These are phyloP conservation scores for Parastagonospora nodorum DNA, from an alignment of 2,329 filamentous ascomycete species.

Conservation along the genomic window DNA sequence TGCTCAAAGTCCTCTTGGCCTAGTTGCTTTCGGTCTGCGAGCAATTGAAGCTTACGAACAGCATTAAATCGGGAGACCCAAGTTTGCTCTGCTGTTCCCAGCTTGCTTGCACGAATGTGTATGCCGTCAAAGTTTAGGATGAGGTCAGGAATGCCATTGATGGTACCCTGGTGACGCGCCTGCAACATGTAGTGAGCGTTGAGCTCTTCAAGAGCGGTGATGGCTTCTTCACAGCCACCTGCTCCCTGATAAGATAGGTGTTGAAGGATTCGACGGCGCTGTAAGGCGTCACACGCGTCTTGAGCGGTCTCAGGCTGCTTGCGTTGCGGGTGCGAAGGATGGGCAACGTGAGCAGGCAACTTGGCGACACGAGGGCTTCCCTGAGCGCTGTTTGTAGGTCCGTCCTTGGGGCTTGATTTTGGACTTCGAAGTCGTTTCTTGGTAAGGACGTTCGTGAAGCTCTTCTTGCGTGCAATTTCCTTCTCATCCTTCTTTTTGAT, in stretches of 20 bases:
- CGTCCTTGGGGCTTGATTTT: background rate
- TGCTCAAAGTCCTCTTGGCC: slow-evolving; percentile 11
- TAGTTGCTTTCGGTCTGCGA: slow-evolving; percentile 5
- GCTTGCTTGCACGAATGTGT: slow-evolving; percentile 1
- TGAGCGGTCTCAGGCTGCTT: slow-evolving; percentile 1
- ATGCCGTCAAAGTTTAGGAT: slow-evolving; percentile 5
- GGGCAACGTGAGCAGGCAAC: background rate
- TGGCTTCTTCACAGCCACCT: slow-evolving; percentile 6
- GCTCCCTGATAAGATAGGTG: slow-evolving; percentile 4
- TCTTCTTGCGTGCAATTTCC: background rate
- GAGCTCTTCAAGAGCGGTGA: slow-evolving; percentile 5
- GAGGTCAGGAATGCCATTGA: background rate
- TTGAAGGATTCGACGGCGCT: slow-evolving; percentile 4
- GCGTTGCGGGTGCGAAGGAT: background rate
- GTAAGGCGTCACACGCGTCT: slow-evolving; percentile 2
- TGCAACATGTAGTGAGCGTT: slow-evolving; percentile 4
- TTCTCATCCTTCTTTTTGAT: slow-evolving; percentile 2
- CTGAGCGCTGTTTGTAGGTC: background rate
- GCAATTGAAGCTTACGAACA: background rate
- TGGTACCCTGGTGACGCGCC: background rate
- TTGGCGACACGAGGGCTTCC: background rate
- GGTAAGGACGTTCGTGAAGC: background rate
- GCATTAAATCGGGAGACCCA: slow-evolving; percentile 15
- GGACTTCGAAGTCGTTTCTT: background rate
- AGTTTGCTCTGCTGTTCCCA: slow-evolving; percentile 5